Conservation (phyloP, 1,139 yeast genomes). For the Zygosaccharomyces pseudobailii region DNA sequence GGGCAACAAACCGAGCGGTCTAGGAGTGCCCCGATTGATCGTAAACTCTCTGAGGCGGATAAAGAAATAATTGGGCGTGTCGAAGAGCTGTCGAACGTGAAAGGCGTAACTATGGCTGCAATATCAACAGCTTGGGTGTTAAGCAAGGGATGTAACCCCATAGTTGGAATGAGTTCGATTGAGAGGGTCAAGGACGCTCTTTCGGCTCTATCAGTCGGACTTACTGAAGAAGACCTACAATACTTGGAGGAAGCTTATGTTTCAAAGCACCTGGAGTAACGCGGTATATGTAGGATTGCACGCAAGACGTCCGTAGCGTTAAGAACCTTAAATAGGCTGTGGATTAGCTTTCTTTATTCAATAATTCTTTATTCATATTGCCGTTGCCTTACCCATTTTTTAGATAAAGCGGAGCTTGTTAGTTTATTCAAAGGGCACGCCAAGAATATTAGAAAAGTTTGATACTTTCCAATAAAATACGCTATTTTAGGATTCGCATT, state of each 20-base stretch:
- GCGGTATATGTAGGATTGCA: too few species aligned
- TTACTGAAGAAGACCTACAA: slow-evolving; percentile 43
- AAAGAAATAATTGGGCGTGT: slow-evolving; percentile 45
- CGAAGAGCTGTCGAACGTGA: slow-evolving; percentile 46
- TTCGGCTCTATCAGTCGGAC: slow-evolving; percentile 40
- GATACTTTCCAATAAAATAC: too few species aligned
- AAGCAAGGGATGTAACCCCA: slow-evolving; percentile 47
- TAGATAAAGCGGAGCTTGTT: too few species aligned
- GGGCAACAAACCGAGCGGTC: slow-evolving; percentile 17
- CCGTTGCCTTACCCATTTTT: too few species aligned
- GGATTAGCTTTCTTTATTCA: too few species aligned
- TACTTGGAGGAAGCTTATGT: slow-evolving; percentile 49
- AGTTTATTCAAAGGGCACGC: too few species aligned
- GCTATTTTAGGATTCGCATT: too few species aligned
- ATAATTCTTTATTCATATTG: too few species aligned
- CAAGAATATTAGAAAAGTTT: too few species aligned
- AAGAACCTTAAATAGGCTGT: too few species aligned
- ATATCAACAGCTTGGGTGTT: slow-evolving; percentile 55
- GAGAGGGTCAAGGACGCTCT: slow-evolving; percentile 52
- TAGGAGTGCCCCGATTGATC: slow-evolving; percentile 15
- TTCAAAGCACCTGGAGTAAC: slow-evolving; percentile 23
- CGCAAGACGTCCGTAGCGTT: too few species aligned
- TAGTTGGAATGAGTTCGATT: slow-evolving; percentile 49
- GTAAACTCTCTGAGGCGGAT: slow-evolving; percentile 26
- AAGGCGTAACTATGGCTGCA: slow-evolving; percentile 46